phyloP scores from a whole-genome alignment of 441 rosid genomes.

The Macaranga tanarius region DNA sequence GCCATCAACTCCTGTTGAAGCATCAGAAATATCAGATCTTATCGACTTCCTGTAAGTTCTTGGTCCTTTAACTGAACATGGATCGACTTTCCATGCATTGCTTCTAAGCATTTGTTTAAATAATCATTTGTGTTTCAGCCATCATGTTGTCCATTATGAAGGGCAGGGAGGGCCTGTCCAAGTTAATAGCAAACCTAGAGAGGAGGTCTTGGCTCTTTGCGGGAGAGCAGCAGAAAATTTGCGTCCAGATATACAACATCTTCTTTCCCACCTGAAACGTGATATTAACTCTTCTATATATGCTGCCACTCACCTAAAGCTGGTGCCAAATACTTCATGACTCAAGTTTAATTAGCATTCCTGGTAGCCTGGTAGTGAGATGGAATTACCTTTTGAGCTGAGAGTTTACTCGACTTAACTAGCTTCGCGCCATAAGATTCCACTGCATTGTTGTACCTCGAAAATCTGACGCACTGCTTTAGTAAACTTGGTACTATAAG shows the following conservation, averaged over 20 bases:
- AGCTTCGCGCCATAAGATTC: not conserved
- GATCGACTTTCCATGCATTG: slow-evolving; percentile 4
- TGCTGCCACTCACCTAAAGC: slow-evolving; percentile 87
- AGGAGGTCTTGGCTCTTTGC: slow-evolving; percentile 63
- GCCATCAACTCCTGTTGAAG: slow-evolving; percentile 56
- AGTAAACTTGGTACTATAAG: too few species aligned
- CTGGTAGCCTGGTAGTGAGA: not conserved
- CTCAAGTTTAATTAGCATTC: not conserved
- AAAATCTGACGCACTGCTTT: not conserved
- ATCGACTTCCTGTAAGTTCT: slow-evolving; percentile 80
- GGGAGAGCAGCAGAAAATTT: slow-evolving; percentile 71
- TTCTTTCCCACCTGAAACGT: slow-evolving; percentile 81
- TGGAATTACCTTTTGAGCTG: not conserved
- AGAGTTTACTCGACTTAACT: not conserved
- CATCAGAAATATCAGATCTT: slow-evolving; percentile 81
- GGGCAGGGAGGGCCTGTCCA: slow-evolving; percentile 97
- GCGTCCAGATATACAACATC: slow-evolving; percentile 84
- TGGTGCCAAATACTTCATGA: slow-evolving; percentile 47
- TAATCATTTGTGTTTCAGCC: slow-evolving; percentile 42
- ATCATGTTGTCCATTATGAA: slow-evolving; percentile 86
- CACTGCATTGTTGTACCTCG: too few species aligned
- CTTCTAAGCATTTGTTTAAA: not conserved
- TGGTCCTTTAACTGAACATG: not conserved
- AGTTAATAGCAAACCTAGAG: slow-evolving; percentile 79
- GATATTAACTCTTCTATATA: slow-evolving; percentile 68